These are phyloP conservation scores for Botrytis fragariae DNA, from an alignment of 2,329 filamentous ascomycete species.

Conservation along the genomic window DNA sequence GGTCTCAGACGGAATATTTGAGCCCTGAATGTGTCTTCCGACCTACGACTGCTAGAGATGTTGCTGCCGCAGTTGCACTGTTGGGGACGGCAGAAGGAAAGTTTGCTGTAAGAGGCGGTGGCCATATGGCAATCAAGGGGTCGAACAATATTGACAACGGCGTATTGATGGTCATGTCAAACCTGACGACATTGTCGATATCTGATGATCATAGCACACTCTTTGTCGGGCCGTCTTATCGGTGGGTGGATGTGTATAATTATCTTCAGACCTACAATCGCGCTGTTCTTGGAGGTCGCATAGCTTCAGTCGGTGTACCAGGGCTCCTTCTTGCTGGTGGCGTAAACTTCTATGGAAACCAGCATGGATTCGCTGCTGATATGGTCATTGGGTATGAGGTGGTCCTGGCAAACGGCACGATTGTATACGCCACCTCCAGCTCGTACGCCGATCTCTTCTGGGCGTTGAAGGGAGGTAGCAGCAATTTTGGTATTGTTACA, in stretches of 20 bases:
- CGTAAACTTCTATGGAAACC: background rate
- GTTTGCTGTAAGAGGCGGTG: background rate
- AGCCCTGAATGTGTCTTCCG: background rate
- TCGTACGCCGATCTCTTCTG: slow-evolving; percentile 1
- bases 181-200: background rate
- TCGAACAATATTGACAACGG: background rate
- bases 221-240: background rate
- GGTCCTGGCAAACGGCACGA: background rate
- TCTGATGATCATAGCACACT: background rate
- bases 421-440: background rate
- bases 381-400: background rate
- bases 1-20: background rate
- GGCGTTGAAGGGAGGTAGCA: background rate
- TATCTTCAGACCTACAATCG: background rate
- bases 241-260: background rate
- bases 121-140: background rate
- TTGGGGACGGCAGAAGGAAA: background rate
- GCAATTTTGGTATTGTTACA: background rate
- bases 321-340: background rate
- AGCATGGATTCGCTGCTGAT: background rate
- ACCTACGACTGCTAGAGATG: background rate
- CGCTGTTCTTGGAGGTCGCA: background rate
- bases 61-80: background rate
- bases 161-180: background rate
- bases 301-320: background rate